Evolutionary conservation across 2,329 filamentous ascomycete species (phyloP), one percentile per base, ranked within the genome.

Genomic region (Curvularia lunata): DNA sequence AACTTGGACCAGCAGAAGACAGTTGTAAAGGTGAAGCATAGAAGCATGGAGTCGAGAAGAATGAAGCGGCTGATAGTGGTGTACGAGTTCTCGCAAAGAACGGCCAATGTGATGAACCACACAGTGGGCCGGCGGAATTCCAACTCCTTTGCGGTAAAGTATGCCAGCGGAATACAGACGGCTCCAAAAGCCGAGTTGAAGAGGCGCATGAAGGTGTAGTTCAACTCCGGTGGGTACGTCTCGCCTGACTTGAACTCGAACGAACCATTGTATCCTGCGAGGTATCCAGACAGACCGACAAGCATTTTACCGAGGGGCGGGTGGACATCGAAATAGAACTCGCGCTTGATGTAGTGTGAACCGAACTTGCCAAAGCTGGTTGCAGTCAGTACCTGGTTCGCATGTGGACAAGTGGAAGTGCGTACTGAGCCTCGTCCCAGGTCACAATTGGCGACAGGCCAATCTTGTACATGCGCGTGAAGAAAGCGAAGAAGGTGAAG

Each of bases 211-310:
- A 97, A 97, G 69, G 93, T 96, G 79, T 96, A 99, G 83, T 99
- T 90, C 74, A 99, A 84, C 72, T 98, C 92, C 67, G 88, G 87
- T 10, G 95, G 95, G 77, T 99, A 99, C 53, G 86, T 92, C 75
- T 98, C 95, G 76, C 95, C 95, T 52, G 94, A 98, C 80, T 99
- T 99, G 85, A 99, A 99, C 75, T 99, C 95, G 80, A 99, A 99
- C 4, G 94, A 96, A 57, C 95, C 95, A 82, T 99, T 99, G 84
- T 99, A 99, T 66, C 94, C 94, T 66, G 94, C 96, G 61, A 99
- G 85, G 75, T 96, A 96, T 75, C 95, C 95, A 6, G 95, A 98
- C 50, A 99, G 85, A 62, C 95, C 95, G 69, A 99, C 94, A 55
- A 99, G 88, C 87, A 99, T 98, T 84, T 99, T 99, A 76, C 95